These are phyloP conservation scores for Eucalyptus globulus DNA, from an alignment of 345 rosid genomes.

Conservation along the genomic window DNA sequence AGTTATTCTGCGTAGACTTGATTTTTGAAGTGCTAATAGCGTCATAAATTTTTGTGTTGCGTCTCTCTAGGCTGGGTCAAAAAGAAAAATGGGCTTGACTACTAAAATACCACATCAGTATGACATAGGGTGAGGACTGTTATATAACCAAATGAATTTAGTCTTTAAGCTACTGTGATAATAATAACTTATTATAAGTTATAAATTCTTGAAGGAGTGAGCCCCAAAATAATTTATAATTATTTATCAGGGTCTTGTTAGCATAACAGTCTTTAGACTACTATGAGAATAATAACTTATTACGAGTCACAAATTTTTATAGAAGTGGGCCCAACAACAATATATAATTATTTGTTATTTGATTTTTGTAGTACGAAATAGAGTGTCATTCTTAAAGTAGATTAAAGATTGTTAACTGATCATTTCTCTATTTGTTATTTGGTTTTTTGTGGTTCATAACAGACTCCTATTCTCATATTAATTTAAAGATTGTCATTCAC, in stretches of 20 bases:
- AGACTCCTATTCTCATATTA: fast-evolving
- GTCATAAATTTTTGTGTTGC: not conserved
- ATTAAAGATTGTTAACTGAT: too few relatives aligned
- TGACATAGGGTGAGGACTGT: not conserved
- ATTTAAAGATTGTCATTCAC: fast-evolving
- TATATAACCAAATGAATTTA: fast-evolving
- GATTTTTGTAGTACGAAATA: too few relatives aligned
- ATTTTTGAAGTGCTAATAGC: too few relatives aligned
- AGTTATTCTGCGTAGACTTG: too few relatives aligned
- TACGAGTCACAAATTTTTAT: fast-evolving
- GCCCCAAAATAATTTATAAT: fast-evolving
- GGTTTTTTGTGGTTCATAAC: fast-evolving
- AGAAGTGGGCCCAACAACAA: too few relatives aligned
- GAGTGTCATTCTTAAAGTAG: too few relatives aligned
- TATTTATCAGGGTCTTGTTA: fast-evolving
- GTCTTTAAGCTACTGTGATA: too few relatives aligned
- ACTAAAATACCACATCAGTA: not conserved
- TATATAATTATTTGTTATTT: too few relatives aligned
- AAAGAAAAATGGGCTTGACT: not conserved
- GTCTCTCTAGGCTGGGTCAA: not conserved
- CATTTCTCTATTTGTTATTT: too few relatives aligned
- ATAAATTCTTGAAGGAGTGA: too few relatives aligned
- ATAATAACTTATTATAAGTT: too few relatives aligned
- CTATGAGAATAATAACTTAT: fast-evolving
- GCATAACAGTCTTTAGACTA: too few relatives aligned